Evolutionary conservation across 75 land plant species (phyloP).

Genomic region (Pseudotsuga menziesii): DNA sequence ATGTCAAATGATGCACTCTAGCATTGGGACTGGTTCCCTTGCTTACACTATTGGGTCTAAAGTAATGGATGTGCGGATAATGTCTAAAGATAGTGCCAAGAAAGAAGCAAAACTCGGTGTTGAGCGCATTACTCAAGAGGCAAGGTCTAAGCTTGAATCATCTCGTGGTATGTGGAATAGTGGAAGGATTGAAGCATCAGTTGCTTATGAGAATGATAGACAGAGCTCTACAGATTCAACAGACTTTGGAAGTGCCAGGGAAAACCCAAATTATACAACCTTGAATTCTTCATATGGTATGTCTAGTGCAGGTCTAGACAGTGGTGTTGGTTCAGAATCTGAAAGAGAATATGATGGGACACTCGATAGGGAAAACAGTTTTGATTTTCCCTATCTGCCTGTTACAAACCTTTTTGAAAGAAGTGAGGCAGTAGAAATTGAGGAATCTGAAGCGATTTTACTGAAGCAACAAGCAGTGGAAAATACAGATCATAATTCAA

Average conservation of each 20-base stretch:
- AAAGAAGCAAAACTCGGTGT: slow-evolving; percentile 28
- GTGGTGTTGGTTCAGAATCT: slow-evolving; percentile 14
- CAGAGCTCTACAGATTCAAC: slow-evolving; percentile 30
- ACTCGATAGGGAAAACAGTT: slow-evolving; percentile 20
- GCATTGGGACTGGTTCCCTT: slow-evolving; percentile 81
- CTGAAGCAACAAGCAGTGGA: slow-evolving; percentile 6
- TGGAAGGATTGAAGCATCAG: slow-evolving; percentile 21
- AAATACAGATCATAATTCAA: slow-evolving; percentile 10
- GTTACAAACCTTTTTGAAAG: slow-evolving; percentile 54
- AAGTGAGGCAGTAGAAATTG: slow-evolving; percentile 19
- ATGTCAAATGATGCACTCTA: slow-evolving; percentile 82
- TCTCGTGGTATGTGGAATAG: slow-evolving; percentile 10
- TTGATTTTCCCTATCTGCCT: slow-evolving; percentile 60
- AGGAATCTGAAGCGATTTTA: slow-evolving; percentile 6
- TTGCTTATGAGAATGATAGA: slow-evolving; percentile 12
- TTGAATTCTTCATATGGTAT: slow-evolving; percentile 18
- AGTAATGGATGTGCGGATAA: slow-evolving; percentile 78
- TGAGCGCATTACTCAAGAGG: slow-evolving; percentile 22
- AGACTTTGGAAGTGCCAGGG: slow-evolving; percentile 34
- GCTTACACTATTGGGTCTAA: slow-evolving; percentile 88
- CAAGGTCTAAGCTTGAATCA: slow-evolving; percentile 14
- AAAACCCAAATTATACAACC: slow-evolving; percentile 27
- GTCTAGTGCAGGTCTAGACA: slow-evolving; percentile 20
- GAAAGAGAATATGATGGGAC: slow-evolving; percentile 16
- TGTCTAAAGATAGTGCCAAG: slow-evolving; percentile 43